phyloP scores from a whole-genome alignment of 257 asterid species.

The Scutellaria minor region DNA sequence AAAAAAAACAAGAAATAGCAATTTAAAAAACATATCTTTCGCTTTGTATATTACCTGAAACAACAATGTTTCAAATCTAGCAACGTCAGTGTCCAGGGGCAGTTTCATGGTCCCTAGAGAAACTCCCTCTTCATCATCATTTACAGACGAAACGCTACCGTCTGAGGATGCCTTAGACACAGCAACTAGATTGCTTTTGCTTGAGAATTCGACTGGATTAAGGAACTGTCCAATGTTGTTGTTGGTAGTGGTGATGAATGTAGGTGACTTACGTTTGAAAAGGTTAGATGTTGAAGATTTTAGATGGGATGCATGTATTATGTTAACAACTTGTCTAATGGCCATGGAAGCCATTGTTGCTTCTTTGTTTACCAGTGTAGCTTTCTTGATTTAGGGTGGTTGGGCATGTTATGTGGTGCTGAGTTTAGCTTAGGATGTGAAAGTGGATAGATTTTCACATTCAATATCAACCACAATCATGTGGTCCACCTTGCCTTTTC shows the following conservation, averaged over 20 bases:
- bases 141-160: constrained; percentile 33
- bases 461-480: constrained; percentile 17
- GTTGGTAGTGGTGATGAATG: constrained; percentile 33
- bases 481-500: no score
- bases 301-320: constrained; percentile 31
- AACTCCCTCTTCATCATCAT: constrained; percentile 67
- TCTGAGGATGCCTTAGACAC: constrained; percentile 50
- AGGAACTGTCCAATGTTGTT: constrained; percentile 36
- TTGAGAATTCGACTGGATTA: constrained; percentile 26
- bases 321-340: constrained; percentile 46
- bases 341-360: constrained; percentile 54
- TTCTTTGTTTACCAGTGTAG: constrained; percentile 25
- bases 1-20: neutral
- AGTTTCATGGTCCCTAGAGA: constrained; percentile 89
- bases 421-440: constrained; percentile 27
- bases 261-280: constrained; percentile 30
- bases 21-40: neutral
- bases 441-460: constrained; percentile 36
- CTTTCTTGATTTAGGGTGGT: neutral
- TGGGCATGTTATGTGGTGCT: constrained; percentile 29
- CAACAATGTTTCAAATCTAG: constrained; percentile 78
- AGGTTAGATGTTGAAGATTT: constrained; percentile 33
- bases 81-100: constrained; percentile 65
- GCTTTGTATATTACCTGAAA: constrained; percentile 63
- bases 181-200: constrained; percentile 29